Evolutionary conservation across 1,284 basidiomycete species (phyloP).

Genomic region (Caloboletus firmus): DNA sequence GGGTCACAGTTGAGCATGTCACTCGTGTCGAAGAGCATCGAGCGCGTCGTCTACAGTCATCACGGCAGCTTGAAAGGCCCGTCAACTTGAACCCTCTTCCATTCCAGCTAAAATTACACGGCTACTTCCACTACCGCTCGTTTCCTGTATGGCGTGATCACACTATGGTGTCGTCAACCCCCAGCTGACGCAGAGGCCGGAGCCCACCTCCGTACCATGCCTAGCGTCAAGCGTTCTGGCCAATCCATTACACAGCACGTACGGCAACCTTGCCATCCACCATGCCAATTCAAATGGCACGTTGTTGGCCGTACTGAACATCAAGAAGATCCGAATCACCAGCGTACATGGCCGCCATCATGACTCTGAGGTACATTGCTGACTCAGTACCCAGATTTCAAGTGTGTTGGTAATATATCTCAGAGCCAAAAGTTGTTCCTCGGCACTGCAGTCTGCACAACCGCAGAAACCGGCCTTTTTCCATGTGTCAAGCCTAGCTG

Average conservation of each 20-base stretch:
- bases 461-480: background rate
- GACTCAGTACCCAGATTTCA: no score
- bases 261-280: background rate
- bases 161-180: background rate
- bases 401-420: background rate
- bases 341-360: background rate
- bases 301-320: background rate
- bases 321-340: background rate
- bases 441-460: no score
- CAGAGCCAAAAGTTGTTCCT: background rate
- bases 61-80: background rate
- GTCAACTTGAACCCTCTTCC: background rate
- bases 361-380: background rate
- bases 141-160: background rate
- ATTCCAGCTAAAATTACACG: background rate
- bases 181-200: no score
- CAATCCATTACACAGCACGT: background rate
- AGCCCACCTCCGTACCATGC: background rate
- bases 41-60: background rate
- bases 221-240: background rate
- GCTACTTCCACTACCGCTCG: background rate
- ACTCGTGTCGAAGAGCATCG: background rate
- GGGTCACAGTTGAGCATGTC: no score
- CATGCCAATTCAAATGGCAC: conserved; percentile 18
- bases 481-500: conserved; percentile 1